phyloP scores from a whole-genome alignment of 345 rosid species.

The Brassica incana region DNA sequence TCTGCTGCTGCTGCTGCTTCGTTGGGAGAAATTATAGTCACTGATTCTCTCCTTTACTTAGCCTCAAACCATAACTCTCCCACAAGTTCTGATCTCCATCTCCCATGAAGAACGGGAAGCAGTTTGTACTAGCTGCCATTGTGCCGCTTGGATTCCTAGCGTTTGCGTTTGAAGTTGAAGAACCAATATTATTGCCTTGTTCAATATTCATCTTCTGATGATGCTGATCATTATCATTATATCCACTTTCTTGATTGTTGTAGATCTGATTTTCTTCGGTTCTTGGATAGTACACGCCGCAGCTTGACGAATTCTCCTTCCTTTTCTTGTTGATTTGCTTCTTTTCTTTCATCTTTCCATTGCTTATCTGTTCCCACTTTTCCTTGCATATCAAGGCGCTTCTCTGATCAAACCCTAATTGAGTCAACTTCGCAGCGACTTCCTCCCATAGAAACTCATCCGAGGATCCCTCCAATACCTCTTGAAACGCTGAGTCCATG shows the following conservation, averaged over 20 bases:
- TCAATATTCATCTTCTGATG: constrained; percentile 24
- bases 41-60: constrained; percentile 63
- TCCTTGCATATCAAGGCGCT: constrained; percentile 53
- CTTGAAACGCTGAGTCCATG: constrained; percentile 57
- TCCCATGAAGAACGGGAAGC: constrained; percentile 76
- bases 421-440: constrained; percentile 46
- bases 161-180: constrained; percentile 50
- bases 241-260: constrained; percentile 46
- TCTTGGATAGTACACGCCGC: constrained; percentile 41
- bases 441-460: constrained; percentile 55
- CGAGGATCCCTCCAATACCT: constrained; percentile 35
- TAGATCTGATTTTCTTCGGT: constrained; percentile 40
- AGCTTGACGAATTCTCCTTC: constrained; percentile 57
- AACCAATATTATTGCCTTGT: constrained; percentile 44
- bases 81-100: constrained; percentile 74
- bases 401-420: constrained; percentile 53
- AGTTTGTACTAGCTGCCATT: constrained; percentile 53
- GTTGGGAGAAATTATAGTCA: constrained; percentile 38
- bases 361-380: constrained; percentile 53
- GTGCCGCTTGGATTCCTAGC: constrained; percentile 49
- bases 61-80: constrained; percentile 82
- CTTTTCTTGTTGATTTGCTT: constrained; percentile 57
- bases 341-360: constrained; percentile 44
- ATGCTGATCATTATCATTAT: constrained; percentile 44
- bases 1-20: not conserved